phyloP scores from a whole-genome alignment of 768 basidiomycete genomes.

The Rhodotorula taiwanensis region DNA sequence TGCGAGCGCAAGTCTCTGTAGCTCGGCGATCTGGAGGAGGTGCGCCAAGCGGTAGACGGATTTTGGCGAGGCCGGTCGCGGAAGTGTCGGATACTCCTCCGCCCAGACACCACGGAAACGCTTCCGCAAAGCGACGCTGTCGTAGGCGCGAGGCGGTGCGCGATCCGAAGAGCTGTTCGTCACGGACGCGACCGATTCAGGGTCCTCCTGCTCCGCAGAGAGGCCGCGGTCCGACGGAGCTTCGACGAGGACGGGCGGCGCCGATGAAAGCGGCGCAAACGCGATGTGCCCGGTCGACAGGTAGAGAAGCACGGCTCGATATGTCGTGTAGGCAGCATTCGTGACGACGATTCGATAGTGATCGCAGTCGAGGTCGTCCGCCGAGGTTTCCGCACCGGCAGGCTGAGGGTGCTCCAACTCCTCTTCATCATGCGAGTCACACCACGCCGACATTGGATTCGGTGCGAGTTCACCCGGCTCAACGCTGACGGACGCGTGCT shows the following conservation, averaged over 20 bases:
- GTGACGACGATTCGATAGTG: background rate
- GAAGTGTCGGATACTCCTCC: background rate
- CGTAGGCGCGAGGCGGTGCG: too few species aligned
- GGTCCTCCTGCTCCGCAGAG: too few species aligned
- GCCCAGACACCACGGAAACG: too few species aligned
- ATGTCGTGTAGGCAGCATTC: slow-evolving; percentile 1
- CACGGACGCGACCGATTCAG: too few species aligned
- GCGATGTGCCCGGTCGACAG: background rate
- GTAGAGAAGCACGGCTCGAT: slow-evolving; percentile 8
- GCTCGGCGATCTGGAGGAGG: background rate
- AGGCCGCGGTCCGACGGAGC: too few species aligned
- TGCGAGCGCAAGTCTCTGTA: background rate
- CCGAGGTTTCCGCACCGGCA: background rate
- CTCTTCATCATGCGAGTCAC: background rate
- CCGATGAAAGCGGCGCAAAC: background rate
- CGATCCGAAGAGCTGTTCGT: too few species aligned
- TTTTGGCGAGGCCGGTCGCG: slow-evolving; percentile 2
- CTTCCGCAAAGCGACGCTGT: too few species aligned
- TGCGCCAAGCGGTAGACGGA: background rate
- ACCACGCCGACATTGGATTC: too few species aligned
- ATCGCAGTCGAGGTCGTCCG: too few species aligned
- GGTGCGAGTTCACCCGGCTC: too few species aligned
- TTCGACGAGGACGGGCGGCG: too few species aligned
- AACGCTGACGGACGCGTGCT: too few species aligned
- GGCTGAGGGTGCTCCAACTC: background rate